Base-by-base conservation (phyloP, 2,329 filamentous ascomycete genomes). In the Pestalotiopsis sp. region DNA sequence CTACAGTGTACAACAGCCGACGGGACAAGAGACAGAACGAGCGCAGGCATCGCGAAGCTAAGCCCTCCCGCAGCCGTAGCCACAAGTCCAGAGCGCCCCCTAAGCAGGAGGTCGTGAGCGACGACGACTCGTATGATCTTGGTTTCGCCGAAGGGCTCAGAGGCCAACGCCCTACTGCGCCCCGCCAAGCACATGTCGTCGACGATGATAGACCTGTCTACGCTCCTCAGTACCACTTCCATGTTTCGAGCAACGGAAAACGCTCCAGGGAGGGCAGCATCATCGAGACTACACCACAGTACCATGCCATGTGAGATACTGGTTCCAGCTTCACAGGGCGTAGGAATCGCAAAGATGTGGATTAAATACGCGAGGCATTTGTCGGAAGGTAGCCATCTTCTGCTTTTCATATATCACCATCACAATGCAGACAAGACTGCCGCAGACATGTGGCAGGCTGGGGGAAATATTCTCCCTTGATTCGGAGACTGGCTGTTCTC, bases 171-270 rank as follows among this genome's bases (percentile, higher is more conserved):
- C 59, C 59, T 12, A 36, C 25, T 39, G 59, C 59, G 4, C 59
- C 59, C 36, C 59, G 59, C 27, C 27, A 62, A 23, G 61, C 61
- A 4, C 61, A 64, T 12, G 38, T 64, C 20, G 13, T 23, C 2
- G 38, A 39, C 9, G 61, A 52, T 23, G 61, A 52, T 11, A 64
- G 38, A 39, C 17, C 61, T 2, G 61, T 64, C 27, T 64, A 64
- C 20, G 61, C 61, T n/a, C 61, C 61, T 7, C 61, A 64, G 38
- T 64, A 64, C 14, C 61, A 64, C 4, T 64, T 64, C 39, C 61
- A 64, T 20, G 38, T 64, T 17, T 11, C 31, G 1, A 31, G 36
- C 38, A 31, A 31, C 23, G 61, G 36, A 17, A 52, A 39, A 7
- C 39, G 23, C 20, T 41, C 36, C n/a, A 31, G 59, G n/a, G 27